Conservation (phyloP, 2,329 filamentous ascomycete genomes). For the Ascochyta lentis region DNA sequence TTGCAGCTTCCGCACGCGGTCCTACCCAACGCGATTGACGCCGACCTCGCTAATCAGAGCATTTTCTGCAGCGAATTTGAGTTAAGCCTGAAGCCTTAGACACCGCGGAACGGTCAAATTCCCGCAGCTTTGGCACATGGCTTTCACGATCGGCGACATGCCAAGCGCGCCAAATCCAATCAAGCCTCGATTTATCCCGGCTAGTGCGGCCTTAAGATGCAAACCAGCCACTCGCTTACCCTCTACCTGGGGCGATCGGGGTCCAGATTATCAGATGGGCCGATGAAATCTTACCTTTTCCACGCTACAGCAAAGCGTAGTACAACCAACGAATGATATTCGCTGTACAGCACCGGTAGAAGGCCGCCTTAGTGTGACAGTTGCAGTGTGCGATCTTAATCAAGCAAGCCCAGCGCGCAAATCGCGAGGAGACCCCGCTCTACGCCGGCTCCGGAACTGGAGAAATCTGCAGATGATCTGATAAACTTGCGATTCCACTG, state of each 20-base stretch:
- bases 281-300: constrained; percentile 26
- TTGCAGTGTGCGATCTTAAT: not conserved
- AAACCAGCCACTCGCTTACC: constrained; percentile 24
- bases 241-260: constrained; percentile 18
- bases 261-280: constrained; percentile 43
- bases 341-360: not conserved
- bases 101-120: constrained; percentile 3
- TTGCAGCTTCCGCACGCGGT: constrained; percentile 3
- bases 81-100: constrained; percentile 2
- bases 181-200: constrained; percentile 24
- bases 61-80: constrained; percentile 8
- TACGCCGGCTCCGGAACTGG: constrained; percentile 6
- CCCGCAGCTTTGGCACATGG: constrained; percentile 3
- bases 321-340: constrained; percentile 8
- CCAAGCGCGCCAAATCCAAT: constrained; percentile 33
- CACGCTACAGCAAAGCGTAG: constrained; percentile 12
- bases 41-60: not conserved
- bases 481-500: constrained; percentile 20
- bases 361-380: constrained; percentile 3
- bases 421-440: constrained; percentile 19
- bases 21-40: not conserved
- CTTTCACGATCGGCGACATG: constrained; percentile 14
- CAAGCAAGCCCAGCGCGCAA: not conserved
- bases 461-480: constrained; percentile 28
- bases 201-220: constrained; percentile 23